These are phyloP conservation scores for Hamamelis virginiana DNA, from an alignment of 164 flowering plant species.

Conservation along the genomic window DNA sequence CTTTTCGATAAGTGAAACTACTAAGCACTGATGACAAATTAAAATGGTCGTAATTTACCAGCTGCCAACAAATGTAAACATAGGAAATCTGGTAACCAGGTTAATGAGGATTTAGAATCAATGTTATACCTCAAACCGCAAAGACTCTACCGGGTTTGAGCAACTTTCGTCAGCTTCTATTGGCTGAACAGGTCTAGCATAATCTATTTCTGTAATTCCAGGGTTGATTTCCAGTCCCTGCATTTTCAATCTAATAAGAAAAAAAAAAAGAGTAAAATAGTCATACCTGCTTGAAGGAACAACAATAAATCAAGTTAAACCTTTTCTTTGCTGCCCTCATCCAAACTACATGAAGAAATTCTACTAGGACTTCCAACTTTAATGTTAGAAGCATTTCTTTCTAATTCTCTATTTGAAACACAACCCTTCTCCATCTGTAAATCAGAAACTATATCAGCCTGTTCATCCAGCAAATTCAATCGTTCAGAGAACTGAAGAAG, in stretches of 20 bases:
- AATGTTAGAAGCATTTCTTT: constrained; percentile 13
- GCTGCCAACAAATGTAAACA: neutral
- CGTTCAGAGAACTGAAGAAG: neutral
- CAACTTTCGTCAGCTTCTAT: constrained; percentile 21
- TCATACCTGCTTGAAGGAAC: neutral
- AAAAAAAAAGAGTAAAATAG: neutral
- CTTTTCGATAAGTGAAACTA: neutral
- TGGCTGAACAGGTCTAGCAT: constrained; percentile 12
- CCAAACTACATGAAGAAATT: constrained; percentile 8
- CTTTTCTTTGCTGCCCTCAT: constrained; percentile 2
- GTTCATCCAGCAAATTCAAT: constrained; percentile 8
- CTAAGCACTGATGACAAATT: neutral
- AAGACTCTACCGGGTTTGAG: constrained; percentile 24
- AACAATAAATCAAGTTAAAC: constrained; percentile 9
- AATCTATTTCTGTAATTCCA: constrained; percentile 14
- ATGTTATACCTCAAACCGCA: constrained; percentile 58
- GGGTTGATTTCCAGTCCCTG: constrained; percentile 14
- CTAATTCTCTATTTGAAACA: constrained; percentile 3
- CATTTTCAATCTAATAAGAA: constrained; percentile 6
- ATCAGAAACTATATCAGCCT: constrained; percentile 13
- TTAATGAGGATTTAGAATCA: neutral
- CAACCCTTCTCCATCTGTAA: constrained; percentile 9
- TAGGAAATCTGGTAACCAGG: neutral
- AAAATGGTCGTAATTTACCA: neutral
- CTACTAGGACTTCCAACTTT: constrained; percentile 10